These are phyloP conservation scores for Phytophthora pinifolia DNA, from an alignment of 352 stramenopile genomes.

Conservation along the genomic window DNA sequence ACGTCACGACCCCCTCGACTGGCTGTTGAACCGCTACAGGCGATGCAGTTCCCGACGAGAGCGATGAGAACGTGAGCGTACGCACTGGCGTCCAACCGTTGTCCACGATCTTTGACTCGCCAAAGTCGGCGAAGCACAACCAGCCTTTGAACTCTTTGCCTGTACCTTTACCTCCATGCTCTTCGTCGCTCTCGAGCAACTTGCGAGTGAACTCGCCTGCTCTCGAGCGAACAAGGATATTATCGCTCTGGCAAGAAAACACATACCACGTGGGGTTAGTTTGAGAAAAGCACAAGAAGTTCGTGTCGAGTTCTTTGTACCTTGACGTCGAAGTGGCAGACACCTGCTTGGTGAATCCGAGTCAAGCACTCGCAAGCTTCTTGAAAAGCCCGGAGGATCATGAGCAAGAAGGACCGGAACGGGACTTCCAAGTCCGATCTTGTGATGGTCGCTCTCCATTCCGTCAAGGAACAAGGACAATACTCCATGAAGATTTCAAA, in stretches of 20 bases:
- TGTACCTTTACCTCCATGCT: constrained; percentile 6
- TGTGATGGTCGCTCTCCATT: constrained; percentile 32
- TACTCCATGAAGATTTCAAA: constrained; percentile 68
- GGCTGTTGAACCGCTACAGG: constrained; percentile 4
- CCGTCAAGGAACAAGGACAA: constrained; percentile 49
- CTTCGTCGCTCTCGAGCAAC: constrained; percentile 32
- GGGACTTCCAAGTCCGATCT: constrained; percentile 11
- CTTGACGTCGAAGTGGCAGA: constrained; percentile 80
- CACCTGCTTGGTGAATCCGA: constrained; percentile 40
- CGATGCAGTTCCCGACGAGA: constrained; percentile 14
- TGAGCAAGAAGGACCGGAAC: constrained; percentile 43
- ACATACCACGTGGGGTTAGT: no score
- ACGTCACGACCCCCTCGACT: constrained; percentile 14
- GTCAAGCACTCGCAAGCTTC: constrained; percentile 34
- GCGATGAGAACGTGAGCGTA: constrained; percentile 28
- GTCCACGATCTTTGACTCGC: constrained; percentile 49
- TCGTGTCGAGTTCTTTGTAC: constrained; percentile 7
- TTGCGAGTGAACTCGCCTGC: constrained; percentile 33
- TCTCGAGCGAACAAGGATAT: constrained; percentile 53
- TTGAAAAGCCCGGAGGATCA: constrained; percentile 48
- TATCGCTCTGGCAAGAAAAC: constrained; percentile 43
- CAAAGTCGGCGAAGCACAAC: constrained; percentile 75
- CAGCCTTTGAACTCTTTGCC: constrained; percentile 15
- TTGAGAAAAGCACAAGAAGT: neutral
- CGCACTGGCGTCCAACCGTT: constrained; percentile 10